Conservation (phyloP, 176 grass and related monocot species). For the Thalia dealbata region DNA sequence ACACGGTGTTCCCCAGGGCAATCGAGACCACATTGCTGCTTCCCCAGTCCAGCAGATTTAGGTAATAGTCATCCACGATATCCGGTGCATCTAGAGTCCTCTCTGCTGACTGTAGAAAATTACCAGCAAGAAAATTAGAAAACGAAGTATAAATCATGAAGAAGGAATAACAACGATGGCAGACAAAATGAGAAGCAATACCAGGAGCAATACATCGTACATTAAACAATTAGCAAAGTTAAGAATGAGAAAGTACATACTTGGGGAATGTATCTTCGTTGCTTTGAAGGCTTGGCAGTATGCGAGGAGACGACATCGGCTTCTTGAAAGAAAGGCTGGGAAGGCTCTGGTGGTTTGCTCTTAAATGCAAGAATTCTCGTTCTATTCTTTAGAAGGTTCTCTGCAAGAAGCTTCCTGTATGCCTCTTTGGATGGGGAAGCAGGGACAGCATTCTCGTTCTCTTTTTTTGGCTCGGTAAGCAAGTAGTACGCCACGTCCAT, state of each 20-base stretch:
- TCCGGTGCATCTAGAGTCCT: conserved; percentile 60
- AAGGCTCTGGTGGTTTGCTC: conserved; percentile 44
- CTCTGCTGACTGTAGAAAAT: conserved; percentile 36
- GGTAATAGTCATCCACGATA: conserved; percentile 62
- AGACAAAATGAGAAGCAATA: neutral
- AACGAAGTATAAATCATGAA: too few relatives aligned
- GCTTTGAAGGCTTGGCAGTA: conserved; percentile 38
- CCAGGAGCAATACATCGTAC: too few relatives aligned
- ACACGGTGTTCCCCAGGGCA: conserved; percentile 44
- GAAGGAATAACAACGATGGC: too few relatives aligned
- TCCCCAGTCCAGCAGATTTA: conserved; percentile 68
- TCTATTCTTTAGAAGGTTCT: conserved; percentile 60
- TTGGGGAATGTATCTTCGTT: conserved; percentile 54
- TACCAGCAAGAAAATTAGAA: too few relatives aligned
- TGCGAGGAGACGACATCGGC: conserved; percentile 19
- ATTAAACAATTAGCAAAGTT: neutral
- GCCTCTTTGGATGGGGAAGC: conserved; percentile 34
- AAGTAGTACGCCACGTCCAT: conserved; percentile 67
- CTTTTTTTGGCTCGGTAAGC: conserved; percentile 40
- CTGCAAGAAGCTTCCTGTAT: conserved; percentile 27
- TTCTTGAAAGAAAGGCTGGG: conserved; percentile 13
- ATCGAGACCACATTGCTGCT: conserved; percentile 56
- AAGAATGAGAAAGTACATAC: conserved; percentile 9
- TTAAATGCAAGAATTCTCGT: conserved; percentile 55
- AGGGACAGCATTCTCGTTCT: conserved; percentile 35